Evolutionary conservation across 148 eudicot genomes (phyloP).

Genomic region (Rhododendron griersonianum): DNA sequence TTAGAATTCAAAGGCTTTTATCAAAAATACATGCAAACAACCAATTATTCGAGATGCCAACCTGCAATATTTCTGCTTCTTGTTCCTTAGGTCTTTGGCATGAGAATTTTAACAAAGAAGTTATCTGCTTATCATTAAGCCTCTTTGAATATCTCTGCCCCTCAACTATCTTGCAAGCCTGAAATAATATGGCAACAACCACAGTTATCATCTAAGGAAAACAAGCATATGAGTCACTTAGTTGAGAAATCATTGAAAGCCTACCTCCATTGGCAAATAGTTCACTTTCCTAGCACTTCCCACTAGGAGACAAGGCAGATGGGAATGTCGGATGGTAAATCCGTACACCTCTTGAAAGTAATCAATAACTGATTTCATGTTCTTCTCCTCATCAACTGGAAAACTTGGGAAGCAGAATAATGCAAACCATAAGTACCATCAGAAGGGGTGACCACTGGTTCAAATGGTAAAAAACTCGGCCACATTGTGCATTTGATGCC

Average conservation of each 20-base stretch:
- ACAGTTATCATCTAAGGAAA: neutral
- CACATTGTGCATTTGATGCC: neutral
- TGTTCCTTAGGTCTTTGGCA: slow-evolving; percentile 64
- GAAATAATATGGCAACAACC: neutral
- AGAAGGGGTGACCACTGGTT: neutral
- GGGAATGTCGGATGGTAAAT: slow-evolving; percentile 55
- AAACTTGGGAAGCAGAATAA: slow-evolving; percentile 33
- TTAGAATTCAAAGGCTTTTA: neutral
- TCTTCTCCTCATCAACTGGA: slow-evolving; percentile 70
- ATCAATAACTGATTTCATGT: slow-evolving; percentile 70
- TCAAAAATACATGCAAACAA: neutral
- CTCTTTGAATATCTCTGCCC: slow-evolving; percentile 73
- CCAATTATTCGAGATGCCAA: slow-evolving; percentile 13
- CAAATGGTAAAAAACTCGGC: neutral
- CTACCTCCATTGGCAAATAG: slow-evolving; percentile 81
- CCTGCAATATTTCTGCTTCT: slow-evolving; percentile 71
- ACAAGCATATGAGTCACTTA: neutral
- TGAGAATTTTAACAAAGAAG: slow-evolving; percentile 58
- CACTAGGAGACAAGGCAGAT: slow-evolving; percentile 77
- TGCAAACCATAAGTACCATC: slow-evolving; percentile 2
- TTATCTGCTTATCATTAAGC: slow-evolving; percentile 73
- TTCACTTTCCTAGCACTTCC: slow-evolving; percentile 70
- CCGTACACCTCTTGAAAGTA: slow-evolving; percentile 78
- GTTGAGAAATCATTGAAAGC: neutral
- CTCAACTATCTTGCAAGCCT: slow-evolving; percentile 81